Percentiles rank a stretch among this genome's conserved stretches.
Evolutionary conservation across 495 filamentous ascomycete genomes (phyloP).

Genomic region (Geopyxis carbonaria): DNA sequence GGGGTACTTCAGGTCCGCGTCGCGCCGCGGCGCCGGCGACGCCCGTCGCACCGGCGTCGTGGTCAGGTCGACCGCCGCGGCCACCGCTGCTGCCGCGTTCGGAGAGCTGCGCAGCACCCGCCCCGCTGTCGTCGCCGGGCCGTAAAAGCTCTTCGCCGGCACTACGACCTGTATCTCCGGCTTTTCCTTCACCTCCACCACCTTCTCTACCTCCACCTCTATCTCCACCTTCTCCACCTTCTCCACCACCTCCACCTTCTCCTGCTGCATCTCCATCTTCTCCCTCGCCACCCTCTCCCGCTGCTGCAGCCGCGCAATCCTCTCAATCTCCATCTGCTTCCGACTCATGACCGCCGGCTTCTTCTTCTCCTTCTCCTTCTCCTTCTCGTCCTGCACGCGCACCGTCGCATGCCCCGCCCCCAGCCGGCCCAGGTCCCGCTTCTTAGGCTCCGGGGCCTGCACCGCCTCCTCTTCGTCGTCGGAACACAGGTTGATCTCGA

Average conservation of each 20-base stretch:
- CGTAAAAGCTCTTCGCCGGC: no score
- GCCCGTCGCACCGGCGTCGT: background rate
- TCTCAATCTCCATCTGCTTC: constrained; percentile 61
- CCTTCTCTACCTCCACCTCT: no score
- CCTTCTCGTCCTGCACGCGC: no score
- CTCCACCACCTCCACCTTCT: no score
- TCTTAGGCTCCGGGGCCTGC: background rate
- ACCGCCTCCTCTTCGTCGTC: background rate
- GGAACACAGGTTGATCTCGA: background rate
- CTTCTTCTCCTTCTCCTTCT: constrained; percentile 1
- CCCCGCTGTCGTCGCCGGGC: no score
- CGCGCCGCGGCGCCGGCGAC: background rate
- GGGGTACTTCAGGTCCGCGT: constrained; percentile 30
- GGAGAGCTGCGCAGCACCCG: no score
- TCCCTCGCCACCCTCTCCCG: constrained; percentile 33
- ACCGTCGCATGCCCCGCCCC: no score
- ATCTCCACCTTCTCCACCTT: no score
- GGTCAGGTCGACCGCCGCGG: background rate
- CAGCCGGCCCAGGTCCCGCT: no score
- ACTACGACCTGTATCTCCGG: no score
- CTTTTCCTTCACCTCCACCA: no score
- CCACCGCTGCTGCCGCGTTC: no score
- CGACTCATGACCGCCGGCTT: background rate
- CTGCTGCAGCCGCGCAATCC: constrained; percentile 50
- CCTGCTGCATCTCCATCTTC: background rate